Evolutionary conservation across 73 alveolate species (phyloP), one percentile per base, ranked within the genome.

Genomic region (Stentor coeruleus): DNA sequence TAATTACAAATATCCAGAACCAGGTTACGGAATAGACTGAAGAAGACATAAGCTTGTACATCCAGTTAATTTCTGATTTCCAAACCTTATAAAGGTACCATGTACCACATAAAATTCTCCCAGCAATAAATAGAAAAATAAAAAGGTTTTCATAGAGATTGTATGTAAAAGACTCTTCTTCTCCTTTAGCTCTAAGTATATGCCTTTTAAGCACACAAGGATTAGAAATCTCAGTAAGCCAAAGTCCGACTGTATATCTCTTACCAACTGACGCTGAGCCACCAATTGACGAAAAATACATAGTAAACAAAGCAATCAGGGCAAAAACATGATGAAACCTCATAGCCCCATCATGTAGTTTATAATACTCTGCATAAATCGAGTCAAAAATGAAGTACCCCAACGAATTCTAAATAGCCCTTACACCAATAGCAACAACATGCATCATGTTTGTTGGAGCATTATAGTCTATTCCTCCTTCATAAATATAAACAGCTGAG

Each of bases 261-360:
- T 57, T 57, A 57, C 73, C 28, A 57, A 57, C 73, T 57, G 35
- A n/a, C 0, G 28, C 35, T n/a, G 1, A 20, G 73, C 73, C 73
- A 20, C 73, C 73, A 57, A 20, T 57, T n/a, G 35, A 20, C 28
- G 73, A n/a, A n/a, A 57, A 57, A 31, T 57, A 57, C 35, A 31
- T 31, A 57, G 73, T n/a, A 57, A 57, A 57, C 35, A n/a, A n/a
- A 31, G 35, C 73, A 57, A 57, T 20, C 15, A 57, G 15, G 15
- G 28, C 73, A 57, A 57, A 57, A 57, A 57, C 28, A 57, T 57
- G 73, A 57, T 57, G 73, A 31, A 57, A 57, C 28, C 73, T 57
- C 73, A 57, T 57, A 20, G 73, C 73, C 73, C 73, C 15, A 2
- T 57, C 73, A 31, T 57, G 73, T 1, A 57, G 73, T n/a, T 31